phyloP scores from a whole-genome alignment of 306 rosid genomes.

The Inga oerstediana region DNA sequence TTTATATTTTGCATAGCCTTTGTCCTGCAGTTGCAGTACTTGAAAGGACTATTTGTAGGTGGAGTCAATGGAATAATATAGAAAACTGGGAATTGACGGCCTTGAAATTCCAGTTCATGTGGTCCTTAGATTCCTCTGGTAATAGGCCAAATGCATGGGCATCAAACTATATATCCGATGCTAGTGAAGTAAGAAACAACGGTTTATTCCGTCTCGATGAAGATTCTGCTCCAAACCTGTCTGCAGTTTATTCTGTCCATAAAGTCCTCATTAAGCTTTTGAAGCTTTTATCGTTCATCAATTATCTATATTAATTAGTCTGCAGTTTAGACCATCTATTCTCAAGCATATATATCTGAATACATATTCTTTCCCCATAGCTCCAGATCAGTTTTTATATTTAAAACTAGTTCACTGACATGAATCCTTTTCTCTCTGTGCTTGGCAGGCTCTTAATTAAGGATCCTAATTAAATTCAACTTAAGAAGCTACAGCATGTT shows the following conservation, averaged over 20 bases:
- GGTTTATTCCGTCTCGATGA: not conserved
- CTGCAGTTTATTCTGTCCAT: not conserved
- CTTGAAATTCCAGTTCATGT: slow-evolving; percentile 20
- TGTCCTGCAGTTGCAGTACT: slow-evolving; percentile 6
- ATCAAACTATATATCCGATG: slow-evolving; percentile 17
- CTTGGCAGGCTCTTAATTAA: slow-evolving; percentile 43
- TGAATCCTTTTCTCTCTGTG: not conserved
- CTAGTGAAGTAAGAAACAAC: not conserved
- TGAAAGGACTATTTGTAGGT: not conserved
- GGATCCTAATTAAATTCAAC: slow-evolving; percentile 5
- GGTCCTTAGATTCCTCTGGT: slow-evolving; percentile 34
- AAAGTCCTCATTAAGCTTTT: not conserved
- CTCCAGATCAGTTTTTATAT: not conserved
- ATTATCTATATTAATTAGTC: slow-evolving; percentile 8
- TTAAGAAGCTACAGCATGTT: slow-evolving; percentile 21
- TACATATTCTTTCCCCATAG: not conserved
- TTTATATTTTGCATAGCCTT: slow-evolving; percentile 17
- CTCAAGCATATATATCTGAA: not conserved
- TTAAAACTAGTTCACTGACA: slow-evolving; percentile 14
- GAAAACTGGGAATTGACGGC: slow-evolving; percentile 28
- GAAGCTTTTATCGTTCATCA: not conserved
- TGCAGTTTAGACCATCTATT: slow-evolving; percentile 7
- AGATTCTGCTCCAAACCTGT: not conserved
- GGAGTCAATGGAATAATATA: slow-evolving; percentile 28
- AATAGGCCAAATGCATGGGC: slow-evolving; percentile 19